Evolutionary conservation across 2,329 filamentous ascomycete species (phyloP).

Genomic region (Tolypocladium inflatum): DNA sequence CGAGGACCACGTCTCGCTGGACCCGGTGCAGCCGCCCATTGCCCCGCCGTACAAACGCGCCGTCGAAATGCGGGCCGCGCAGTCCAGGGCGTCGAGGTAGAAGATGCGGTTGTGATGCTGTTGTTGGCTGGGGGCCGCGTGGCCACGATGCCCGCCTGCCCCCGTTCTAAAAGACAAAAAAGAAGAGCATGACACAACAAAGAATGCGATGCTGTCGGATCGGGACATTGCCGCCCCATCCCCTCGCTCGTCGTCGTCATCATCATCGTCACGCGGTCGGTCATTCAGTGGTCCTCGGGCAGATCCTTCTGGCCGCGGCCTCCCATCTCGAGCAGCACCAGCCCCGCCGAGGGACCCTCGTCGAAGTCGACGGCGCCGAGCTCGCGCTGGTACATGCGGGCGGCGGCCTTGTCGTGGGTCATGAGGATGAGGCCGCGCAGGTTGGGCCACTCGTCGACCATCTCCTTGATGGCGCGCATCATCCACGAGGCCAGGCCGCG

Average conservation of each 20-base stretch:
- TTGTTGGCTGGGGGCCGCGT: not conserved
- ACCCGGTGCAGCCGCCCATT: conserved; percentile 90
- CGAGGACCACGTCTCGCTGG: conserved; percentile 74
- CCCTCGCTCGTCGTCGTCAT: not conserved
- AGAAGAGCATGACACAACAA: not conserved
- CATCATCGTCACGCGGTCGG: not conserved
- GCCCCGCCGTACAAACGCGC: conserved; percentile 92
- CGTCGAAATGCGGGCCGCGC: conserved; percentile 54
- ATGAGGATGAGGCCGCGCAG: conserved; percentile 51
- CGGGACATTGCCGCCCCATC: not conserved
- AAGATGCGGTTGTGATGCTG: not conserved
- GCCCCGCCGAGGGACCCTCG: conserved; percentile 28
- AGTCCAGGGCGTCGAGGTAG: conserved; percentile 14
- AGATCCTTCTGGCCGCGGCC: conserved; percentile 24
- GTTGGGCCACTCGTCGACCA: conserved; percentile 44
- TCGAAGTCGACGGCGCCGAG: conserved; percentile 35
- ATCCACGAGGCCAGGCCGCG: conserved; percentile 57
- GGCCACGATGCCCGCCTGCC: not conserved
- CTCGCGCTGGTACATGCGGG: conserved; percentile 36
- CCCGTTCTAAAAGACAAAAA: not conserved
- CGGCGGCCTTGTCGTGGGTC: conserved; percentile 29
- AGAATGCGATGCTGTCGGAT: not conserved
- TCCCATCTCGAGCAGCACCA: conserved; percentile 31
- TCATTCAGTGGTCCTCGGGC: conserved; percentile 10
- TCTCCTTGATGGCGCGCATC: conserved; percentile 49